These are phyloP conservation scores for Beta macrorhiza DNA, from an alignment of 179 eudicot species.

Conservation along the genomic window DNA sequence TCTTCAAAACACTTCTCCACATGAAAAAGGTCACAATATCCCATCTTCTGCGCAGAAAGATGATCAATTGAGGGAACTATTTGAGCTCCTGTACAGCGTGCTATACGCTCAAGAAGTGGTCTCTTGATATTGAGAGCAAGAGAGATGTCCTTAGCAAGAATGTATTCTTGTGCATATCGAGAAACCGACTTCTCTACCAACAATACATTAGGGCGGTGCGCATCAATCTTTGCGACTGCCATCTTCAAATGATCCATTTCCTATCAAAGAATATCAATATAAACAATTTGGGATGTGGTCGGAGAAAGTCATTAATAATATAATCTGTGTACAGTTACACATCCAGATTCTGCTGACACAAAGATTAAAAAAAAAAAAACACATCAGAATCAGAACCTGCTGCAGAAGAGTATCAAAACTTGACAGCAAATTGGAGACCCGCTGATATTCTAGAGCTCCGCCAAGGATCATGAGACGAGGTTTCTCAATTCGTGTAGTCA, in stretches of 20 bases:
- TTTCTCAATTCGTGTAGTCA: conserved; percentile 82
- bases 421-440: conserved; percentile 79
- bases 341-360: not conserved
- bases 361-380: too few species aligned
- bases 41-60: conserved; percentile 72
- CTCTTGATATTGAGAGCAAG: conserved; percentile 86
- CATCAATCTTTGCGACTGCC: conserved; percentile 98
- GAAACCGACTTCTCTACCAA: conserved; percentile 99
- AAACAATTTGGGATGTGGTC: not conserved
- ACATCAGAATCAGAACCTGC: conserved; percentile 56
- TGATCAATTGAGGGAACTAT: conserved; percentile 92
- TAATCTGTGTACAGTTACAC: not conserved
- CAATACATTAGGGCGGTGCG: conserved; percentile 76
- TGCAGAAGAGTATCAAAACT: conserved; percentile 93
- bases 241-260: conserved; percentile 99
- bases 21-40: conserved; percentile 80
- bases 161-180: conserved; percentile 88
- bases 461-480: conserved; percentile 87
- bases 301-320: conserved; percentile 3
- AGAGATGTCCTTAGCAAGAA: conserved; percentile 85
- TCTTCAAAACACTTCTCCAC: conserved; percentile 78
- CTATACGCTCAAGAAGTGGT: conserved; percentile 93
- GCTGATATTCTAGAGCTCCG: conserved; percentile 98
- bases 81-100: conserved; percentile 95
- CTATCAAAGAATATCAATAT: conserved; percentile 35